A percentile compares a stretch with the other conserved stretches of the same genome.
phyloP scores from a whole-genome alignment of 2,329 filamentous ascomycete genomes.

The Paraconiothyrium brasiliense region DNA sequence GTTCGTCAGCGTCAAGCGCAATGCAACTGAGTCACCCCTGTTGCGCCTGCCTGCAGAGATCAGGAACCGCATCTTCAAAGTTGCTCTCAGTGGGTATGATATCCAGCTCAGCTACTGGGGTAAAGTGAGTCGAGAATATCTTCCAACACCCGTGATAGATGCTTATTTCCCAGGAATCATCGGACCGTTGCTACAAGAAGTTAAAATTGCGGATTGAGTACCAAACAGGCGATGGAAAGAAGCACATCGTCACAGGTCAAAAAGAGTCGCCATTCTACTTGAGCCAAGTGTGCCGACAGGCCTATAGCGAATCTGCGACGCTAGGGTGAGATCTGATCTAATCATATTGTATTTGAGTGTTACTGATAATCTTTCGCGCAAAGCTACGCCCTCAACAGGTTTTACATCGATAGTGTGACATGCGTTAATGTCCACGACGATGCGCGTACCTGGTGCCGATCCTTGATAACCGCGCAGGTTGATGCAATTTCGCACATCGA shows the following conservation, averaged over 20 bases:
- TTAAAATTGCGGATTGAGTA: not conserved
- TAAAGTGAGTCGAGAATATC: not conserved
- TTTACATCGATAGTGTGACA: not conserved
- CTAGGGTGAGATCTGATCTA: not conserved
- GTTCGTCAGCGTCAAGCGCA: slow-evolving; percentile 6
- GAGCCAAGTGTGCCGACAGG: not conserved
- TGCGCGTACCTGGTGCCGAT: not conserved
- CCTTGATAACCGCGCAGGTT: not conserved
- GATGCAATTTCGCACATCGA: not conserved
- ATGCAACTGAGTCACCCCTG: slow-evolving; percentile 13
- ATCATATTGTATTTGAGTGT: not conserved
- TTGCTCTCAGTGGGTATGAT: not conserved
- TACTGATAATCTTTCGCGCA: not conserved
- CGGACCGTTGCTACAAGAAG: not conserved
- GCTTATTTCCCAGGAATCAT: not conserved
- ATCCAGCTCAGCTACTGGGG: not conserved
- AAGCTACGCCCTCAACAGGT: not conserved
- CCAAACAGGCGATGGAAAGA: not conserved
- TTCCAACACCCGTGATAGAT: too few species aligned
- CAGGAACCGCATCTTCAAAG: slow-evolving; percentile 13
- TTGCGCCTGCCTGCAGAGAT: slow-evolving; percentile 22
- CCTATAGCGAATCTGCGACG: not conserved
- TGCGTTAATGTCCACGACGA: not conserved
- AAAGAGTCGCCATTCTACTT: not conserved
- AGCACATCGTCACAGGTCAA: not conserved